Conservation (phyloP, 441 rosid genomes). For the Rhodomyrtus psidioides region DNA sequence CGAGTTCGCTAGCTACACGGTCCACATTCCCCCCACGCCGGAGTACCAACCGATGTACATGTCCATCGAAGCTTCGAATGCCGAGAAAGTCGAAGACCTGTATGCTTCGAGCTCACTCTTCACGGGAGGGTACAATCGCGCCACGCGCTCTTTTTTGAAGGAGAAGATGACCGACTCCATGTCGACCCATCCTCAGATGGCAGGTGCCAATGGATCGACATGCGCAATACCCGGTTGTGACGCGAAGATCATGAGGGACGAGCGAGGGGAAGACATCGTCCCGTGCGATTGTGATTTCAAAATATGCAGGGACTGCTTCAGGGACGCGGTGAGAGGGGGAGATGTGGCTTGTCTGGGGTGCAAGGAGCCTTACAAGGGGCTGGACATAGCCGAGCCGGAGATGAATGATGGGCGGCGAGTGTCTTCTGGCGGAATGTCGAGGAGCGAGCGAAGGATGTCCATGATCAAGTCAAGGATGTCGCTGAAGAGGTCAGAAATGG, state of each 20-base stretch:
- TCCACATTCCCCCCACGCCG: conserved; percentile 55
- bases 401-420: not conserved
- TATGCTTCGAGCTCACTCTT: conserved; percentile 47
- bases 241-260: conserved; percentile 34
- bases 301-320: conserved; percentile 67
- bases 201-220: conserved; percentile 9
- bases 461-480: conserved; percentile 17
- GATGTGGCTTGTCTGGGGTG: conserved; percentile 75
- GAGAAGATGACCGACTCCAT: conserved; percentile 32
- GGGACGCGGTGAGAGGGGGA: conserved; percentile 48
- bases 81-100: conserved; percentile 12
- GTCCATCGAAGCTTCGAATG: conserved; percentile 5
- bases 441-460: conserved; percentile 14
- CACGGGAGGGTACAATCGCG: conserved; percentile 68
- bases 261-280: conserved; percentile 19
- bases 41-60: conserved; percentile 34
- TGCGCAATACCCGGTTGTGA: conserved; percentile 83
- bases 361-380: conserved; percentile 32
- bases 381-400: conserved; percentile 11
- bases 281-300: conserved; percentile 64
- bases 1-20: conserved; percentile 34
- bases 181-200: conserved; percentile 19
- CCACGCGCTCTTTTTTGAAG: conserved; percentile 67
- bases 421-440: conserved; percentile 2
- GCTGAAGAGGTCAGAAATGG: conserved; percentile 7